Evolutionary conservation across 2,329 filamentous ascomycete genomes (phyloP).

Genomic region (Macrophomina tecta): DNA sequence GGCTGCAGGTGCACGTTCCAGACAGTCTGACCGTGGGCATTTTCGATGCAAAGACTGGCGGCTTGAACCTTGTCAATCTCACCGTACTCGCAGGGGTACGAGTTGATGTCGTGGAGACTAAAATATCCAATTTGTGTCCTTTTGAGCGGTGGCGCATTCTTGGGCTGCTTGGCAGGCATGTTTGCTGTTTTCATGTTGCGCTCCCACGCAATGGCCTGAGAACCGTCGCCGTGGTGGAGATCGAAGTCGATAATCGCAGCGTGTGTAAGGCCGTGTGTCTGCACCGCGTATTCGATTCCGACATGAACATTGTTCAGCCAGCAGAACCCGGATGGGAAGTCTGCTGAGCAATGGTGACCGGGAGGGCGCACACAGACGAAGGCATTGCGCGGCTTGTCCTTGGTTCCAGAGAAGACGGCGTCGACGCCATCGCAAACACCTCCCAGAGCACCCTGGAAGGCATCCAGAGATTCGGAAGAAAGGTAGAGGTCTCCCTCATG

Average conservation of each 20-base stretch:
- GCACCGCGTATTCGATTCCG: slow-evolving; percentile 87
- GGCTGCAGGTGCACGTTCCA: slow-evolving; percentile 95
- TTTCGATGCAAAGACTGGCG: slow-evolving; percentile 92
- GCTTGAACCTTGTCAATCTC: slow-evolving; percentile 92
- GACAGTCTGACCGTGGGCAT: slow-evolving; percentile 89
- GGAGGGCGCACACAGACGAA: slow-evolving; percentile 94
- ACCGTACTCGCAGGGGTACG: slow-evolving; percentile 94
- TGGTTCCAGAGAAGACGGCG: slow-evolving; percentile 69
- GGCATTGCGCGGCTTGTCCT: slow-evolving; percentile 69
- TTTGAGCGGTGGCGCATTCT: slow-evolving; percentile 77
- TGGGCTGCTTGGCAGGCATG: slow-evolving; percentile 63
- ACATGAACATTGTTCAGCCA: slow-evolving; percentile 99
- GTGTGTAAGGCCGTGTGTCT: slow-evolving; percentile 85
- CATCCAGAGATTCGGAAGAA: slow-evolving; percentile 81
- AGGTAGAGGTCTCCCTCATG: slow-evolving; percentile 93
- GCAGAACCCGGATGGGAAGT: slow-evolving; percentile 92
- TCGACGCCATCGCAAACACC: slow-evolving; percentile 95
- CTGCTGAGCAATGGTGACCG: slow-evolving; percentile 91
- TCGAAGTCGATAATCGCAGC: slow-evolving; percentile 69
- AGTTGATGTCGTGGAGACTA: slow-evolving; percentile 97
- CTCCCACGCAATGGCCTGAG: slow-evolving; percentile 89
- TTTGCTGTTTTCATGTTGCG: slow-evolving; percentile 75
- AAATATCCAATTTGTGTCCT: slow-evolving; percentile 93
- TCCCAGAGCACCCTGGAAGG: slow-evolving; percentile 88
- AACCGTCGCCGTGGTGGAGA: slow-evolving; percentile 65